Evolutionary conservation across 495 filamentous ascomycete species (phyloP).

Genomic region (Hypomontagnella submonticulosa): DNA sequence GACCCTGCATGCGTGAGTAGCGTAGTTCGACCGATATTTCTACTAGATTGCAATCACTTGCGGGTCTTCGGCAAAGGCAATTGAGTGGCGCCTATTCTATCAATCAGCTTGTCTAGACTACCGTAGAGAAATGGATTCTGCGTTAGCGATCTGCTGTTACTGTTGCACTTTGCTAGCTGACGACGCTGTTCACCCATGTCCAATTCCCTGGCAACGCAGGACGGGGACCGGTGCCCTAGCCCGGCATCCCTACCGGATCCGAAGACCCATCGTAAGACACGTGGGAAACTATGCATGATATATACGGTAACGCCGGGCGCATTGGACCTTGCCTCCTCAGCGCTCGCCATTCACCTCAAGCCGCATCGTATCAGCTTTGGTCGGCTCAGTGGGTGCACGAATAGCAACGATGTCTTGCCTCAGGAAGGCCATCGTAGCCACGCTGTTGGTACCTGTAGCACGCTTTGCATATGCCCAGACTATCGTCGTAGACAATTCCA

Average conservation of each 20-base stretch:
- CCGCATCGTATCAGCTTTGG: not conserved
- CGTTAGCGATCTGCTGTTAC: conserved; percentile 24
- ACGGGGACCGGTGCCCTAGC: conserved; percentile 16
- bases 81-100: conserved; percentile 2
- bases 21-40: not conserved
- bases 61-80: conserved; percentile 28
- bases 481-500: conserved; percentile 26
- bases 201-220: conserved; percentile 10
- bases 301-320: conserved; percentile 28
- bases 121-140: conserved; percentile 6
- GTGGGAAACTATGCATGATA: conserved; percentile 14
- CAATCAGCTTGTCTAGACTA: conserved; percentile 21
- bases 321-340: not conserved
- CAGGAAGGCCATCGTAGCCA: conserved; percentile 11
- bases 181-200: conserved; percentile 24
- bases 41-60: conserved; percentile 10
- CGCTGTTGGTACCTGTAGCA: conserved; percentile 11
- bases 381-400: conserved; percentile 21
- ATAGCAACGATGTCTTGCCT: conserved; percentile 27
- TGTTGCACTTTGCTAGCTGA: conserved; percentile 30
- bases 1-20: conserved; percentile 9
- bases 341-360: conserved; percentile 7
- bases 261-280: conserved; percentile 32
- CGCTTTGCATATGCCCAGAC: conserved; percentile 23
- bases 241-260: conserved; percentile 31